phyloP scores from a whole-genome alignment of 495 filamentous ascomycete species.

The Xylaria longipes region DNA sequence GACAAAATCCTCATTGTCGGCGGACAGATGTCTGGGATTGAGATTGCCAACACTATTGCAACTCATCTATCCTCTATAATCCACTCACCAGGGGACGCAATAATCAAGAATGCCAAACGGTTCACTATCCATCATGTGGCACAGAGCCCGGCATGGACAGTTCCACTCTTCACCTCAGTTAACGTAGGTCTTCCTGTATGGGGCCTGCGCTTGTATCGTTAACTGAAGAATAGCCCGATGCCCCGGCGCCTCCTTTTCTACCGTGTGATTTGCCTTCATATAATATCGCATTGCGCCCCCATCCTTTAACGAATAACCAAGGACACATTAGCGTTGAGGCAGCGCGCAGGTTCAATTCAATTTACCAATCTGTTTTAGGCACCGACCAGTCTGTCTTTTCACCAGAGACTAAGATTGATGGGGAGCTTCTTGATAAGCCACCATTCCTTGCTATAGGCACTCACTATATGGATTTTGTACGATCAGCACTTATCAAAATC shows the following conservation, averaged over 20 bases:
- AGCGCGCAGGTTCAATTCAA: slow-evolving; percentile 57
- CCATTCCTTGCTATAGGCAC: slow-evolving; percentile 74
- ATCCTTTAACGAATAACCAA: slow-evolving; percentile 61
- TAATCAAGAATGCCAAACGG: slow-evolving; percentile 41
- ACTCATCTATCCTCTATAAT: slow-evolving; percentile 67
- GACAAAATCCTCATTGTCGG: slow-evolving; percentile 80
- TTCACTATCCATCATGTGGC: slow-evolving; percentile 70
- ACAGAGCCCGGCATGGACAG: slow-evolving; percentile 72
- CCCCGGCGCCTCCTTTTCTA: slow-evolving; percentile 63
- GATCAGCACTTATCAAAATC: slow-evolving; percentile 65
- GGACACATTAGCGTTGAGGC: slow-evolving; percentile 64
- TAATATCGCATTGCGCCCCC: slow-evolving; percentile 67
- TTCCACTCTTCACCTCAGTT: slow-evolving; percentile 67
- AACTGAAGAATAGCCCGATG: slow-evolving; percentile 43
- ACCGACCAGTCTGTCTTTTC: slow-evolving; percentile 66
- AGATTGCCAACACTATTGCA: slow-evolving; percentile 75
- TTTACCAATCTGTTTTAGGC: slow-evolving; percentile 63
- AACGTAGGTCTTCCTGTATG: slow-evolving; percentile 39
- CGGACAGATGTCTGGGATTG: slow-evolving; percentile 82
- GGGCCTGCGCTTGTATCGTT: not conserved
- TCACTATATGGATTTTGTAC: slow-evolving; percentile 73
- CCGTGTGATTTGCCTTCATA: slow-evolving; percentile 81
- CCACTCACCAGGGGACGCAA: slow-evolving; percentile 50
- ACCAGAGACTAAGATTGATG: slow-evolving; percentile 35
- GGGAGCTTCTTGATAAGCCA: slow-evolving; percentile 46